A percentile compares a stretch with the other conserved stretches of the same genome.
Evolutionary conservation across 441 rosid species (phyloP).

Genomic region (Gossypium trilobum): DNA sequence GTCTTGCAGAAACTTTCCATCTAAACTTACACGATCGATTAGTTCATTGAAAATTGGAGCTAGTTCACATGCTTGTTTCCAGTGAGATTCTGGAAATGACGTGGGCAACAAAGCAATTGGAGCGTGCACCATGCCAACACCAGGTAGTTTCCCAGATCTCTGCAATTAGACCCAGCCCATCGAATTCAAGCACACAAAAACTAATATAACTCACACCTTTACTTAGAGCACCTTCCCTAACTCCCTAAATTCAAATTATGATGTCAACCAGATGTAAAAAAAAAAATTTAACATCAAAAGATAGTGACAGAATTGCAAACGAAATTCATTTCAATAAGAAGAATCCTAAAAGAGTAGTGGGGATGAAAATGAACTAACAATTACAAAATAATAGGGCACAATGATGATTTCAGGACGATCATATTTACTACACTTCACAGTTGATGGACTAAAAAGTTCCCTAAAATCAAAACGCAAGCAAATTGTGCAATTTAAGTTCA

Average conservation of each 20-base stretch:
- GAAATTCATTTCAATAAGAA: neutral
- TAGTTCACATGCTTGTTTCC: constrained; percentile 79
- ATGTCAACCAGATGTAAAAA: neutral
- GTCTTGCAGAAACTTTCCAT: constrained; percentile 71
- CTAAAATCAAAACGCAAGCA: neutral
- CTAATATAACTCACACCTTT: neutral
- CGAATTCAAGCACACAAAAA: constrained; percentile 3
- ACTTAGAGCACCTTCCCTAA: neutral
- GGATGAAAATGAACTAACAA: neutral
- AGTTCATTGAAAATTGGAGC: constrained; percentile 91
- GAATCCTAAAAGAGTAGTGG: neutral
- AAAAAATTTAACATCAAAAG: neutral
- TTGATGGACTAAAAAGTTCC: neutral
- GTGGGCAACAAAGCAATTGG: constrained; percentile 77
- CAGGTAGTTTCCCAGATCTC: constrained; percentile 85
- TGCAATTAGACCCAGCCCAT: constrained; percentile 23
- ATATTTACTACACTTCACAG: neutral
- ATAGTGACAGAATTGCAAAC: neutral
- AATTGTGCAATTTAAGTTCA: neutral
- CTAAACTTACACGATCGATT: constrained; percentile 89
- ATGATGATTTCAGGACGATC: neutral
- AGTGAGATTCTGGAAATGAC: constrained; percentile 60
- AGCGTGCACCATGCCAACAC: constrained; percentile 84
- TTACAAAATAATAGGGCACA: neutral
- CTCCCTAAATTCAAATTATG: neutral